Conservation (phyloP, 805 yeast species). For the Cyberlindnera mrakii region DNA sequence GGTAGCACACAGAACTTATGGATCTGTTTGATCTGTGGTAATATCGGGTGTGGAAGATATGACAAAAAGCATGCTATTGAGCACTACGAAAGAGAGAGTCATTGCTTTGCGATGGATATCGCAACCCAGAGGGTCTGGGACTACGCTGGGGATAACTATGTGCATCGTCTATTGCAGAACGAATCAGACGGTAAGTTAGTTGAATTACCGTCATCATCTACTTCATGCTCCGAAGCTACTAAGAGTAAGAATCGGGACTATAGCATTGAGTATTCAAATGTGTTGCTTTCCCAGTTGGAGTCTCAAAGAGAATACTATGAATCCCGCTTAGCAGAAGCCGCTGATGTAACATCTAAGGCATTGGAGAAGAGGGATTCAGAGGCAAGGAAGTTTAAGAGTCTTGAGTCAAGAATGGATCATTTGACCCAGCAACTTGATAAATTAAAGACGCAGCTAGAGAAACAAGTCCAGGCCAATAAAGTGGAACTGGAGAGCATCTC, state of each 20-base stretch:
- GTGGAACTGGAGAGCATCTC: too few relatives aligned
- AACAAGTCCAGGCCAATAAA: slow-evolving; percentile 7
- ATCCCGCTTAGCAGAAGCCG: slow-evolving; percentile 33
- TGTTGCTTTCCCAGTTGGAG: slow-evolving; percentile 73
- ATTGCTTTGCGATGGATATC: slow-evolving; percentile 88
- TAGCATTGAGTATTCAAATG: slow-evolving; percentile 76
- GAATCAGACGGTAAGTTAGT: slow-evolving; percentile 87
- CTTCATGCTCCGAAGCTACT: slow-evolving; percentile 4
- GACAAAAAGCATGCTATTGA: slow-evolving; percentile 80
- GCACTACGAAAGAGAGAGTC: slow-evolving; percentile 72
- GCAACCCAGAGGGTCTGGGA: slow-evolving; percentile 89
- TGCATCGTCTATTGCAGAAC: slow-evolving; percentile 78
- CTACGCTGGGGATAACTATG: slow-evolving; percentile 86
- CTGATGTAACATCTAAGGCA: slow-evolving; percentile 20
- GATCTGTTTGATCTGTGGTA: slow-evolving; percentile 88
- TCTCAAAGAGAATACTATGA: slow-evolving; percentile 85
- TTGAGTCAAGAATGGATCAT: not conserved
- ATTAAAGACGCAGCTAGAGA: not conserved
- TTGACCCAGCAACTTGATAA: not conserved
- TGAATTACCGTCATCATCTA: slow-evolving; percentile 39
- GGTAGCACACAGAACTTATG: slow-evolving; percentile 58
- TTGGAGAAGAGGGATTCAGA: not conserved
- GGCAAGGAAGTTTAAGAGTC: not conserved
- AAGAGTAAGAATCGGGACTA: slow-evolving; percentile 46
- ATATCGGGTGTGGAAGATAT: slow-evolving; percentile 88